Evolutionary conservation across 371 early-diverging fungal genomes (phyloP), one percentile per base, ranked within the genome.

Genomic region (Chytridiales sp.): DNA sequence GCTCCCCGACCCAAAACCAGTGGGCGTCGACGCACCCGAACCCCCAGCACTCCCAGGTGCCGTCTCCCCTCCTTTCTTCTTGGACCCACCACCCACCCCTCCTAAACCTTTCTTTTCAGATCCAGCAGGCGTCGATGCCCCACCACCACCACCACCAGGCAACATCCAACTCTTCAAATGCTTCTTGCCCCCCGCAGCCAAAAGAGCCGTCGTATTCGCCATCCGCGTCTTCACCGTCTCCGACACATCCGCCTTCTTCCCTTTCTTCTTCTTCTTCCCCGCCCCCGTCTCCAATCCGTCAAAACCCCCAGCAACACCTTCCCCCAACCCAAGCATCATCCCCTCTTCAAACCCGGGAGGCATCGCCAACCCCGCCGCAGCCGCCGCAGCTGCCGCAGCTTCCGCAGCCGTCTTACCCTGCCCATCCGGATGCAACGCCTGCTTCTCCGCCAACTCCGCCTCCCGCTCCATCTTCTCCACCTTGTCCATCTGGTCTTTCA

Each of bases 131-230:
- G 22, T 24, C 30, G 13, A 44, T 11, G 17, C 43, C 0, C 48
- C 67, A 3, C 61, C 61, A 11, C 27, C 50, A 11, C 49, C 59
- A 26, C 42, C 59, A 8, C 4, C 39, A 17, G 66, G 59, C 30
- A 62, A 8, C 74, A 74, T 74, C 74, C 74, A 74, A 41, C 66
- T 66, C 39, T 68, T 68, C 40, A 67, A 40, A 11, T 47, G 47
- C 47, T 51, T 66, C 22, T 59, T 43, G 5, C 74, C 74, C 1
- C 64, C 62, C 9, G 61, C 62, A 13, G 56, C 55, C 30, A 27
- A 19, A 27, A 59, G 4, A 1, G 68, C 64, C 1, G 70, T 64
- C 41, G 32, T 54, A 55, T 74, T 74, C 38, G 68, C 59, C 8
- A 26, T 44, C 53, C 61, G 53, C 17, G 36, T 47, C 43, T 66